These are phyloP conservation scores for Thermomucor indicae-seudaticae DNA, from an alignment of 371 early-diverging fungal species.

Conservation along the genomic window DNA sequence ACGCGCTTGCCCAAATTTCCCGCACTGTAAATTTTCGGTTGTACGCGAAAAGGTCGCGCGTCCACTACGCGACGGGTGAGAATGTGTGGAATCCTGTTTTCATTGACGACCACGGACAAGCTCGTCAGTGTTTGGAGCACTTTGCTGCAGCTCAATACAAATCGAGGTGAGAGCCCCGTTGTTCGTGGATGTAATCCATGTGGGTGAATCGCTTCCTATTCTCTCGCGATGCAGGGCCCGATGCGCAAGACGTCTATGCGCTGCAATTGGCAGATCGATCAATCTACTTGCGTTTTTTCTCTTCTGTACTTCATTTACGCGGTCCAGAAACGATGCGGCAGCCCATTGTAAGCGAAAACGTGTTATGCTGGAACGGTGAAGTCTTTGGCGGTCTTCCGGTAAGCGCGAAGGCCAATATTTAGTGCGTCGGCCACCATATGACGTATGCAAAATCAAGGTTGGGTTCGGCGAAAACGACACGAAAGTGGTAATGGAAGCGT, in stretches of 20 bases:
- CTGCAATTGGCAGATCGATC: conserved; percentile 2
- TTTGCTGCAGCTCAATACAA: conserved; percentile 38
- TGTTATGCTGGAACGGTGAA: conserved; percentile 83
- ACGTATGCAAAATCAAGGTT: conserved; percentile 17
- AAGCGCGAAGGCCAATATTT: not conserved
- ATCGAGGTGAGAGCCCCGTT: too few species aligned
- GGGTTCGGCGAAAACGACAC: conserved; percentile 53
- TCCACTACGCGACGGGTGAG: not conserved
- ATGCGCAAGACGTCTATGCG: conserved; percentile 27
- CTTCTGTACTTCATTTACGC: conserved; percentile 79
- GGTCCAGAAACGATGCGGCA: conserved; percentile 64
- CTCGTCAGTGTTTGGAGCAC: conserved; percentile 28
- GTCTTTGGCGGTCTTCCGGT: conserved; percentile 71
- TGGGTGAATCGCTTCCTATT: not conserved
- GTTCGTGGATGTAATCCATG: too few species aligned
- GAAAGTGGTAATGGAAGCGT: conserved; percentile 32
- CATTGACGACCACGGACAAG: conserved; percentile 11
- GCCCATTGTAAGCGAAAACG: conserved; percentile 56
- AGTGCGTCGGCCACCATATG: not conserved
- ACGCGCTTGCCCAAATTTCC: not conserved
- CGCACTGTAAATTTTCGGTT: not conserved
- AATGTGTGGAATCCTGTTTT: conserved; percentile 50
- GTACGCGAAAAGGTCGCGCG: not conserved
- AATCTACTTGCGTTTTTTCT: conserved; percentile 56
- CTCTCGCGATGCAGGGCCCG: conserved; percentile 31